A percentile compares a stretch with the other conserved stretches of the same genome.
Evolutionary conservation across 768 basidiomycete species (phyloP).

Genomic region (Steccherinum ochraceum): DNA sequence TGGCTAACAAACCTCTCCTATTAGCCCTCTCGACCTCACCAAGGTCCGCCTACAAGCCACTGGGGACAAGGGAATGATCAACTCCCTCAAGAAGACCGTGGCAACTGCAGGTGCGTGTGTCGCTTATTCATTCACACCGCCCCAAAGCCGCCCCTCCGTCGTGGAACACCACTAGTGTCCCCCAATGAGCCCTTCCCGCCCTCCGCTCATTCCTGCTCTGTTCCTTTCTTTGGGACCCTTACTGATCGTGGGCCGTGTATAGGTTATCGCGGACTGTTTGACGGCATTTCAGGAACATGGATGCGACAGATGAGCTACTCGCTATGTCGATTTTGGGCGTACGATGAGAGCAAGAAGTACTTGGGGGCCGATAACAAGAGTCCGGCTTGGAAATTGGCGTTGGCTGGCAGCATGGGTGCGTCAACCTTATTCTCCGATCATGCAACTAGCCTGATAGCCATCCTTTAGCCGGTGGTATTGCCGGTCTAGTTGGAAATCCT

Average conservation of each 20-base stretch:
- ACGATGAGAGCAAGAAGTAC: slow-evolving; percentile 85
- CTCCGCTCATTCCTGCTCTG: not conserved
- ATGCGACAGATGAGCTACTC: slow-evolving; percentile 92
- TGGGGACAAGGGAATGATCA: slow-evolving; percentile 87
- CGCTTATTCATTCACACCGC: not conserved
- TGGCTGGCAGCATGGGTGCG: slow-evolving; percentile 83
- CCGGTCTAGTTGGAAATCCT: slow-evolving; percentile 85
- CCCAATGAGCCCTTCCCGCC: too few relatives aligned
- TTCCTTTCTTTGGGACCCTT: not conserved
- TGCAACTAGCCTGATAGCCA: not conserved
- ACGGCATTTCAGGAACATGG: slow-evolving; percentile 86
- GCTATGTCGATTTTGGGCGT: slow-evolving; percentile 89
- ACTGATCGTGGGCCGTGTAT: slow-evolving; percentile 1
- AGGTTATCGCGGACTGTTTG: slow-evolving; percentile 70
- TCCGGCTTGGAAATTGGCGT: slow-evolving; percentile 74
- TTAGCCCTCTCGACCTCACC: slow-evolving; percentile 81
- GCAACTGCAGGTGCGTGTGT: slow-evolving; percentile 55
- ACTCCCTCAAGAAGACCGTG: slow-evolving; percentile 77
- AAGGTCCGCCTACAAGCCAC: slow-evolving; percentile 91
- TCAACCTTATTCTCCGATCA: slow-evolving; percentile 8
- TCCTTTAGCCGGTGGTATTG: slow-evolving; percentile 68
- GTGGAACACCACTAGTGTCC: too few relatives aligned
- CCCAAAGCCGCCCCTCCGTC: too few relatives aligned
- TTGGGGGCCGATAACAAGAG: slow-evolving; percentile 62
- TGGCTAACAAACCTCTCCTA: not conserved